Evolutionary conservation across 2,329 filamentous ascomycete species (phyloP).

Genomic region (Aschersonia sp.): DNA sequence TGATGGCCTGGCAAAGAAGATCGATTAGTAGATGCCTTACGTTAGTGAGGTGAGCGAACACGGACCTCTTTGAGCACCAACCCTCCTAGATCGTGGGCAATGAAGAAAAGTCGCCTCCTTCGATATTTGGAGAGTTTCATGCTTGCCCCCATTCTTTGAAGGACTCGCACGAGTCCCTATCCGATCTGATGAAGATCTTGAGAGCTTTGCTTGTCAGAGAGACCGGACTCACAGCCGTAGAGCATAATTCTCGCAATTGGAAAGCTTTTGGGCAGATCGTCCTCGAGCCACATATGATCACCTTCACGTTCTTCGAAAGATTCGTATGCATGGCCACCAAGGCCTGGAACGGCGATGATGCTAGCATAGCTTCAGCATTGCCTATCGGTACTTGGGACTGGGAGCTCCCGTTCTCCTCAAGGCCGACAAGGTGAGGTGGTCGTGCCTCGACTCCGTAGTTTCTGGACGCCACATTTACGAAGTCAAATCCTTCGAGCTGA

Average conservation of each 20-base stretch:
- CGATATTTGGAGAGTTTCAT: background rate
- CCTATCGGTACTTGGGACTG: too few relatives aligned
- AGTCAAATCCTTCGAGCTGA: too few relatives aligned
- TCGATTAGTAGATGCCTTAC: background rate
- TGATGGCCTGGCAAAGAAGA: background rate
- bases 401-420: too few relatives aligned
- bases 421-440: too few relatives aligned
- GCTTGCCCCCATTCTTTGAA: too few relatives aligned
- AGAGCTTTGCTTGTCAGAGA: constrained; percentile 8
- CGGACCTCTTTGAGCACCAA: constrained; percentile 4
- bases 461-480: too few relatives aligned
- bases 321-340: constrained; percentile 13
- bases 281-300: constrained; percentile 15
- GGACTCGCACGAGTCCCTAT: background rate
- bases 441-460: too few relatives aligned
- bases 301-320: constrained; percentile 14
- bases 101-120: constrained; percentile 4
- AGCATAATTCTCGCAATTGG: constrained; percentile 10
- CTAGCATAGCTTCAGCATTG: background rate
- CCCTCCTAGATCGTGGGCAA: constrained; percentile 2
- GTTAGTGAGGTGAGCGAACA: background rate
- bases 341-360: background rate
- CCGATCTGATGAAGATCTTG: constrained; percentile 4
- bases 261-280: constrained; percentile 11
- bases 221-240: constrained; percentile 12